Conservation (phyloP, 768 basidiomycete species). For the Cyathus striatus region DNA sequence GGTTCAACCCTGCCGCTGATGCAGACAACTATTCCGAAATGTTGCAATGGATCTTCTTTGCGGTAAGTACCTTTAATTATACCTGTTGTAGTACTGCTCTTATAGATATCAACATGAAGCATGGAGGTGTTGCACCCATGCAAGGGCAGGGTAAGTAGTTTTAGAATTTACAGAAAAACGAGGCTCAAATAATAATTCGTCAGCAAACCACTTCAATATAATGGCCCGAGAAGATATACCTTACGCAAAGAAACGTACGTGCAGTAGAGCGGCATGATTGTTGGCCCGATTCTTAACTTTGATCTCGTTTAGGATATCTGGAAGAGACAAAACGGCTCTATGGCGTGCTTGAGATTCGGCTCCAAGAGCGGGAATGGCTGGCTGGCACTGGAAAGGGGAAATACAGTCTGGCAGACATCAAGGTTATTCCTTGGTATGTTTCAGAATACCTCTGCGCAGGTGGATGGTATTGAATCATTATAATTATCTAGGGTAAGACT, state of each 20-base stretch:
- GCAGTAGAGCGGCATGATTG: neutral
- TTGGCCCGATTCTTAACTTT: neutral
- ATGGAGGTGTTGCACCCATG: constrained; percentile 82
- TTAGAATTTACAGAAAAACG: no score
- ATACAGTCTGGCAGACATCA: constrained; percentile 69
- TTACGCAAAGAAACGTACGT: neutral
- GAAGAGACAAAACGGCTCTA: constrained; percentile 83
- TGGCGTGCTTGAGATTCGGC: constrained; percentile 74
- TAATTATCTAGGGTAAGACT: constrained; percentile 43
- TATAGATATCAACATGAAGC: constrained; percentile 30
- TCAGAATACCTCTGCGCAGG: neutral
- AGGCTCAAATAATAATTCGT: no score
- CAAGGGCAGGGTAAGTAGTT: no score
- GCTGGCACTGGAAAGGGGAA: constrained; percentile 70
- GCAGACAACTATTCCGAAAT: constrained; percentile 64
- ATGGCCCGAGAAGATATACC: constrained; percentile 47
- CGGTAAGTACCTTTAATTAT: constrained; percentile 26
- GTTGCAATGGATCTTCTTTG: constrained; percentile 86
- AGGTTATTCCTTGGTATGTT: constrained; percentile 55
- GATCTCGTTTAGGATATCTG: constrained; percentile 38
- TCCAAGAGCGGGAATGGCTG: constrained; percentile 70
- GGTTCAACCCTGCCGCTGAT: constrained; percentile 48
- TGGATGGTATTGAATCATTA: neutral
- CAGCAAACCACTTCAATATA: constrained; percentile 69
- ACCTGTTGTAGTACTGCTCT: neutral